A percentile compares a stretch with the other conserved stretches of the same genome.
Evolutionary conservation across 1,284 basidiomycete genomes (phyloP).

Genomic region (Puccinia novopanici): DNA sequence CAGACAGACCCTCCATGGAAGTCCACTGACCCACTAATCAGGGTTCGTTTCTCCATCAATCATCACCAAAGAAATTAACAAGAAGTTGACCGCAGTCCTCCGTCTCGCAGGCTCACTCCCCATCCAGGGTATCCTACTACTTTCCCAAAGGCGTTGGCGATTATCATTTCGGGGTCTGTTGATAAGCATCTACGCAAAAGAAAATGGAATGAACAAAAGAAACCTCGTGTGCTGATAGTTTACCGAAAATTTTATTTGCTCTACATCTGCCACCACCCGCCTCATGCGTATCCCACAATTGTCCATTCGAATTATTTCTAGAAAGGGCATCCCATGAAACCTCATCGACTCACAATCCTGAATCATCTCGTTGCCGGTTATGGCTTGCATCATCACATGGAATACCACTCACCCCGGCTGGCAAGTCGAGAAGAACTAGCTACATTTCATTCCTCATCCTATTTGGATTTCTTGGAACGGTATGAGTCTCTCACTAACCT

Average conservation of each 20-base stretch:
- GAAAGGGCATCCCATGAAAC: conserved; percentile 99
- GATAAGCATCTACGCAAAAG: background rate
- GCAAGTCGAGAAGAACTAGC: conserved; percentile 89
- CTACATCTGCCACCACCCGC: background rate
- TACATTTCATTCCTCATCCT: conserved; percentile 86
- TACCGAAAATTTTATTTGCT: conserved; percentile 7
- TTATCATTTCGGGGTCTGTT: conserved; percentile 83
- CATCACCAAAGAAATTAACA: background rate
- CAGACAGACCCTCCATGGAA: conserved; percentile 19
- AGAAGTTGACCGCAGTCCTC: background rate
- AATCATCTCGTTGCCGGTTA: conserved; percentile 95
- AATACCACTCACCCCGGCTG: conserved; percentile 83
- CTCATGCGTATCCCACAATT: background rate
- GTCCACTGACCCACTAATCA: background rate
- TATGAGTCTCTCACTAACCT: conserved; percentile 59
- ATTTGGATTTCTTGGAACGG: conserved; percentile 90
- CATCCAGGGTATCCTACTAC: conserved; percentile 85
- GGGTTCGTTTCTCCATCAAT: conserved; percentile 8
- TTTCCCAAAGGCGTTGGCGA: conserved; percentile 90
- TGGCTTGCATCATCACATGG: conserved; percentile 92
- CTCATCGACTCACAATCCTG: conserved; percentile 87
- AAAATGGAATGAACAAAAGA: background rate
- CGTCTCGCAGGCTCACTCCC: conserved; percentile 55
- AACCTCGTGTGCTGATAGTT: background rate
- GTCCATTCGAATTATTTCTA: conserved; percentile 58